phyloP scores from a whole-genome alignment of 2,329 filamentous ascomycete species.

The Apiospora malaysiana region DNA sequence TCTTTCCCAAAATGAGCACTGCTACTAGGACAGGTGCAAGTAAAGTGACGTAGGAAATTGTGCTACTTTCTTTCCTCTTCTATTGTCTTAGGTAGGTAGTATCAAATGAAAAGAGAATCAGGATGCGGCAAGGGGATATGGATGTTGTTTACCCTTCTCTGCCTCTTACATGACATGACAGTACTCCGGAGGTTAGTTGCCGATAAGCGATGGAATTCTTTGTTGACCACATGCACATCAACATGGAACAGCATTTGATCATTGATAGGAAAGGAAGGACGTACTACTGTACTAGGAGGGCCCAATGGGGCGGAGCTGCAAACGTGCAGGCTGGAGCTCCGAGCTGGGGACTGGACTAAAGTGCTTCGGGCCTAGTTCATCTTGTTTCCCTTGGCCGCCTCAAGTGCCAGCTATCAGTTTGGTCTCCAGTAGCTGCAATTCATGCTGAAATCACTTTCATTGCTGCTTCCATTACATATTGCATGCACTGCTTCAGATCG shows the following conservation, averaged over 20 bases:
- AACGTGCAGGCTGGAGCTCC: conserved; percentile 16
- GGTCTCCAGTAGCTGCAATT: conserved; percentile 11
- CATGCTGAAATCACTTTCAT: background rate
- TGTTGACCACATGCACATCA: conserved; percentile 16
- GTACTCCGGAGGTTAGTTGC: no score
- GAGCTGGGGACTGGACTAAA: conserved; percentile 8
- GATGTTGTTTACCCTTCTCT: background rate
- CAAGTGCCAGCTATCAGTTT: background rate
- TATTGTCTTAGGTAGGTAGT: background rate
- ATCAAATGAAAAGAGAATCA: background rate
- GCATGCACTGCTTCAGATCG: background rate
- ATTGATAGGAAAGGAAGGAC: background rate
- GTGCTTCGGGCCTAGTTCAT: background rate
- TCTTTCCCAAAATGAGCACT: background rate
- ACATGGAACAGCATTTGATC: conserved; percentile 6
- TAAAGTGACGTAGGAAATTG: background rate
- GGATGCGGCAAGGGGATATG: background rate
- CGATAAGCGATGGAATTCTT: conserved; percentile 10
- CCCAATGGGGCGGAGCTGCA: conserved; percentile 5
- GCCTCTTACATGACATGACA: background rate
- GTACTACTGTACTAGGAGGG: no score
- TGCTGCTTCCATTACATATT: background rate
- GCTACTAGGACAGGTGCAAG: background rate
- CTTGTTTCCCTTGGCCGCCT: background rate
- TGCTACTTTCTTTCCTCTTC: background rate